Evolutionary conservation across 2,329 filamentous ascomycete genomes (phyloP).

Genomic region (Trichophyton benhamiae): DNA sequence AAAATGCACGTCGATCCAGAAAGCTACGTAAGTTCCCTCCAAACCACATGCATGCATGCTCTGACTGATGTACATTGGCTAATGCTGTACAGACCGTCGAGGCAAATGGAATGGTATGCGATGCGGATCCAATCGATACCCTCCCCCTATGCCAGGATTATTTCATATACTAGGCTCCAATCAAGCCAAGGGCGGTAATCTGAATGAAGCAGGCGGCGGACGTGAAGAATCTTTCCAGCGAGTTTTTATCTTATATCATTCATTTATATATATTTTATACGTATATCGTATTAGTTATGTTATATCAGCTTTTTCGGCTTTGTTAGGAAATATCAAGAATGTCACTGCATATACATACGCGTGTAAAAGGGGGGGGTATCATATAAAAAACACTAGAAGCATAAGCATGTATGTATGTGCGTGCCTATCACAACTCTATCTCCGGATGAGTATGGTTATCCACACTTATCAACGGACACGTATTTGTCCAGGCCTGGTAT

Average conservation of each 20-base stretch:
- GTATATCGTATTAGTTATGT: neutral
- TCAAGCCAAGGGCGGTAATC: neutral
- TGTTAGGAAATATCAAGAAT: neutral
- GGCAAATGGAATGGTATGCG: conserved; percentile 65
- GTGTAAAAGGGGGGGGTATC: neutral
- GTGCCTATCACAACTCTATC: conserved; percentile 25
- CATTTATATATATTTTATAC: neutral
- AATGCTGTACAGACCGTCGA: conserved; percentile 47
- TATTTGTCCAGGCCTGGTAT: conserved; percentile 30
- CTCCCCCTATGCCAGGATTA: conserved; percentile 67
- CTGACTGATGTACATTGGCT: neutral
- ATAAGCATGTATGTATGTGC: neutral
- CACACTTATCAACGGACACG: conserved; percentile 32
- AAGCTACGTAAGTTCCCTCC: conserved; percentile 49
- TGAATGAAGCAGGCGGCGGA: neutral
- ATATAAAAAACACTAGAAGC: neutral
- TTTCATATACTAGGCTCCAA: conserved; percentile 53
- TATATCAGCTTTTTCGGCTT: neutral
- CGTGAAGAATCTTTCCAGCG: neutral
- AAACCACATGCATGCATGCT: neutral
- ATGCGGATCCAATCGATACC: conserved; percentile 56
- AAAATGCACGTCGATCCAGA: conserved; percentile 88
- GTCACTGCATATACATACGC: neutral
- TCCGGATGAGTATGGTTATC: conserved; percentile 34
- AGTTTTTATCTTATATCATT: neutral